These are phyloP conservation scores for Phanerochaete sordida DNA, from an alignment of 768 basidiomycete species.

Conservation along the genomic window DNA sequence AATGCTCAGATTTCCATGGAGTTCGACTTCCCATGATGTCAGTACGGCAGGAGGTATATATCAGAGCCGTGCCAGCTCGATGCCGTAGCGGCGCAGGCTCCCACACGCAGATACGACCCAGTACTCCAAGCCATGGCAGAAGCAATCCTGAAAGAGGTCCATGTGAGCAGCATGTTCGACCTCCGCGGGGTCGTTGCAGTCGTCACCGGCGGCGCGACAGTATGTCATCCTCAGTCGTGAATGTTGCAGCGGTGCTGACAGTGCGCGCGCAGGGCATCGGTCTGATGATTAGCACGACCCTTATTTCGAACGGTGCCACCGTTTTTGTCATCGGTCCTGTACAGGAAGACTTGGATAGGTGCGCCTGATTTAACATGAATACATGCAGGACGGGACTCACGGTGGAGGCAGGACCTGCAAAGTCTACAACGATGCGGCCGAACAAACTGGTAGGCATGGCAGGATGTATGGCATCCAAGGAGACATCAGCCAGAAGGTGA, in stretches of 20 bases:
- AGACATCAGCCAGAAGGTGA: slow-evolving; percentile 38
- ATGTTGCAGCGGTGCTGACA: background rate
- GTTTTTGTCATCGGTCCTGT: slow-evolving; percentile 46
- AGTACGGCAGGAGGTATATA: background rate
- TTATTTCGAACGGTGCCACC: slow-evolving; percentile 45
- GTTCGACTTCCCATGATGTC: background rate
- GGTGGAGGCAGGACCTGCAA: slow-evolving; percentile 3
- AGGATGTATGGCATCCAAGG: slow-evolving; percentile 38
- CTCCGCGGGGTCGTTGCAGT: slow-evolving; percentile 42
- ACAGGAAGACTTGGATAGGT: slow-evolving; percentile 39
- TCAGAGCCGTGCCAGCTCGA: background rate
- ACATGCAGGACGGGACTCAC: background rate
- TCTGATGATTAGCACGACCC: slow-evolving; percentile 44
- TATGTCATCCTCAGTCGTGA: slow-evolving; percentile 17
- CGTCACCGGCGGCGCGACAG: slow-evolving; percentile 43
- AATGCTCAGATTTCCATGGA: background rate
- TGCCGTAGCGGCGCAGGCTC: background rate
- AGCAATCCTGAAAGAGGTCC: slow-evolving; percentile 30
- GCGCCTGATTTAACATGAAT: background rate
- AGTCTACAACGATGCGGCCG: slow-evolving; percentile 35
- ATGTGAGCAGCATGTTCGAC: slow-evolving; percentile 38
- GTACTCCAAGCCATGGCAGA: slow-evolving; percentile 16
- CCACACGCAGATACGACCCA: background rate
- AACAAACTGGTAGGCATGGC: slow-evolving; percentile 26
- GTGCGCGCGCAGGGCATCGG: slow-evolving; percentile 40